Evolutionary conservation across 768 basidiomycete genomes (phyloP).

Genomic region (Russula lepida): DNA sequence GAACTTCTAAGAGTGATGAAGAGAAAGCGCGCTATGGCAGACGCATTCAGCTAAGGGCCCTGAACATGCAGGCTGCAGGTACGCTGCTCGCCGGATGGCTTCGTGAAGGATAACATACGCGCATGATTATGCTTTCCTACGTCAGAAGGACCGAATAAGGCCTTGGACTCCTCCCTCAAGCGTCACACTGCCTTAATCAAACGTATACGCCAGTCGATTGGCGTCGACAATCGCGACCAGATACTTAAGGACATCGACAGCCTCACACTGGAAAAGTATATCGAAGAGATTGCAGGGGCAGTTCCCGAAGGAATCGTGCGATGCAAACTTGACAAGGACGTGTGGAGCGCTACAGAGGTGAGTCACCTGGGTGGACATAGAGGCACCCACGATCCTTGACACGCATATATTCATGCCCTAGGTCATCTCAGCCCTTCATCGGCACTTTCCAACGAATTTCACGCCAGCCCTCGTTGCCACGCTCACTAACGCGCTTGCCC

Average conservation of each 20-base stretch:
- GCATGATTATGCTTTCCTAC: not conserved
- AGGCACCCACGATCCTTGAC: not conserved
- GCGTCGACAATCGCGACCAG: constrained; percentile 72
- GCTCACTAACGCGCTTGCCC: constrained; percentile 47
- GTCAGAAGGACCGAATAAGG: constrained; percentile 53
- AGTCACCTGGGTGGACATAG: constrained; percentile 21
- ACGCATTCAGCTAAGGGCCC: constrained; percentile 49
- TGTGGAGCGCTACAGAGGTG: constrained; percentile 90
- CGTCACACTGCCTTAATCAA: constrained; percentile 95
- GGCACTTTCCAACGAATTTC: constrained; percentile 75
- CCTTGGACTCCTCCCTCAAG: constrained; percentile 87
- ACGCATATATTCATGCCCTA: constrained; percentile 28
- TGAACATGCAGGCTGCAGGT: constrained; percentile 41
- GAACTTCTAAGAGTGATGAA: constrained; percentile 36
- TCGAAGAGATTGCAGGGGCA: constrained; percentile 88
- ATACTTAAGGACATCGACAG: constrained; percentile 89
- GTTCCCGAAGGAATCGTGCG: constrained; percentile 75
- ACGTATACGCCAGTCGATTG: constrained; percentile 81
- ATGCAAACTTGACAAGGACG: constrained; percentile 90
- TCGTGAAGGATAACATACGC: constrained; percentile 10
- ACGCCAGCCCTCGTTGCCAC: constrained; percentile 59
- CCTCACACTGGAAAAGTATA: constrained; percentile 88
- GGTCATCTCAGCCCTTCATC: constrained; percentile 84
- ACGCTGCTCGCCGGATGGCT: constrained; percentile 36
- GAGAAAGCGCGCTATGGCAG: constrained; percentile 46